Evolutionary conservation across 352 stramenopile species (phyloP), one percentile per base, ranked within the genome.

Genomic region (Pythium vanterpoolii): DNA sequence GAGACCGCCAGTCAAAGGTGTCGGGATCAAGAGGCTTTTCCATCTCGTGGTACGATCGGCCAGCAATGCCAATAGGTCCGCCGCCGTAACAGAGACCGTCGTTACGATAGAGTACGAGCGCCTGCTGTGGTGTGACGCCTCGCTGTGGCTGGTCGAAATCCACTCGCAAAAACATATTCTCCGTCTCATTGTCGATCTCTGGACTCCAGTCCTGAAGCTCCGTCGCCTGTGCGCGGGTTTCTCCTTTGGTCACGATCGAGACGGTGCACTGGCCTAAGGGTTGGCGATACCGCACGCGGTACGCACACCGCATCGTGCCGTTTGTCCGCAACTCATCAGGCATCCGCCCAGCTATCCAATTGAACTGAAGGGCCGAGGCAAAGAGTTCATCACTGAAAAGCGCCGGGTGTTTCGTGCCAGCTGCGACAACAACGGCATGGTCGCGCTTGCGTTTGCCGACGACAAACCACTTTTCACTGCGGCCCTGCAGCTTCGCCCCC

Each of bases 381-480:
- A 89, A 92, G 5, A 98, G 76, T 49, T 76, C 52, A 69, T 97
- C 86, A 0, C 79, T 81, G 66, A 97, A 98, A 18, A 98, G 74
- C 8, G 95, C 78, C 1, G 92, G 90, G 71, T 98, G 89, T 50
- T 94, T 79, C 11, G 90, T 98, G 24, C 87, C 89, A 33, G 87
- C 74, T 18, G 87, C 96, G 18, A 98, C 78, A 21, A 96, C 83
- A 13, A 98, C 78, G 0, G 76, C 71, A 48, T 90, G 77, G 33
- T 89, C 64, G 14, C 59, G 52, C 58, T 91, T 90, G 64, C 72
- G 74, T 52, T 93, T 90, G 38, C 81, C 86, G 14, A 94, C 81
- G n/a, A 93, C 79, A 64, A 89, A 92, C 86, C 94, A 98, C 73
- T 97, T 97, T 34, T 81, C 71, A 11, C 56, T 71, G 59, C 87